Conservation (phyloP, 768 basidiomycete species). For the Amyloporia xantha region DNA sequence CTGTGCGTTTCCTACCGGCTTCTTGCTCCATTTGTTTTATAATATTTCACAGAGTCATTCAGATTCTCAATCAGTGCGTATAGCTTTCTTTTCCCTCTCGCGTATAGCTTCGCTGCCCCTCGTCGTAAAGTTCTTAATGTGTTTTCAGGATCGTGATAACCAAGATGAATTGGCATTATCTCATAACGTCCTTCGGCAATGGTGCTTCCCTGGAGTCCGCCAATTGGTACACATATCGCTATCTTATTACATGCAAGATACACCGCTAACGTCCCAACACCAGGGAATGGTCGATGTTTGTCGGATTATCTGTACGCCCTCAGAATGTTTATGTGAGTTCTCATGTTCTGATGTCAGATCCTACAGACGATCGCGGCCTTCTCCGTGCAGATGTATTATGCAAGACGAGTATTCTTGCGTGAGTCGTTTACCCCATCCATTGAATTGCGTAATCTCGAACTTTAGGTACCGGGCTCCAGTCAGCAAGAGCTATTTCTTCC, state of each 20-base stretch:
- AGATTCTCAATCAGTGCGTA: neutral
- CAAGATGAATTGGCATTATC: neutral
- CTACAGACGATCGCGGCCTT: neutral
- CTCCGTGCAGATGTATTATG: neutral
- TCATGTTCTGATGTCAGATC: neutral
- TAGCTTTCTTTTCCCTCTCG: neutral
- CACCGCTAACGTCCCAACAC: neutral
- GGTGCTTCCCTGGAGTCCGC: neutral
- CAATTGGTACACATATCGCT: neutral
- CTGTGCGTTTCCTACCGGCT: neutral
- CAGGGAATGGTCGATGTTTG: neutral
- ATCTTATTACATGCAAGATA: neutral
- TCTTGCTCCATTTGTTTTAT: too few relatives aligned
- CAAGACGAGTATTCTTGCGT: neutral
- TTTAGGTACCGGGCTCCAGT: neutral
- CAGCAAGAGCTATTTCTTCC: neutral
- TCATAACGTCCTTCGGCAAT: neutral
- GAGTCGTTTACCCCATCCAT: neutral
- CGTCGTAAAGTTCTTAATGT: too few relatives aligned
- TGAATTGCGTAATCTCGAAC: neutral
- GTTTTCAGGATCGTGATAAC: neutral
- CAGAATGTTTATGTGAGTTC: neutral
- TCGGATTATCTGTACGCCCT: neutral
- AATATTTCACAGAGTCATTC: too few relatives aligned
- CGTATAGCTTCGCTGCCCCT: neutral